Conservation (phyloP, 495 filamentous ascomycete species). For the Xylaria palmicola region DNA sequence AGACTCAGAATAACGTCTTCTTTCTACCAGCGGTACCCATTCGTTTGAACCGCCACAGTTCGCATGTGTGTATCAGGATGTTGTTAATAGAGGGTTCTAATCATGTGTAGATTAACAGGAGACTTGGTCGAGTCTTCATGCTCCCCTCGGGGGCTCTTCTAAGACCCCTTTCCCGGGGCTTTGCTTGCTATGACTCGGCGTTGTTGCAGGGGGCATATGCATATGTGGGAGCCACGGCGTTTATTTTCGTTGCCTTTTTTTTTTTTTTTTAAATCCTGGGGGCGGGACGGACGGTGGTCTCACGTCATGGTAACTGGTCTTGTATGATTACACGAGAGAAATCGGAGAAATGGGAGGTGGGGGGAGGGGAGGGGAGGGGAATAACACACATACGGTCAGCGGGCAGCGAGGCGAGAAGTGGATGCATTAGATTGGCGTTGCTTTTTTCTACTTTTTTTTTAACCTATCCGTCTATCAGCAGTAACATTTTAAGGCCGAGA, state of each 20-base stretch:
- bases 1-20: constrained; percentile 24
- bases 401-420: not conserved
- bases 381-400: not conserved
- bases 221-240: constrained; percentile 8
- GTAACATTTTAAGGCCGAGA: no score
- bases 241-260: not conserved
- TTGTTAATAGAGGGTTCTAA: not conserved
- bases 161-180: not conserved
- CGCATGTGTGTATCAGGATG: not conserved
- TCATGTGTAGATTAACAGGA: not conserved
- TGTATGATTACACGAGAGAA: constrained; percentile 26
- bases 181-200: not conserved
- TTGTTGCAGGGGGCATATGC: not conserved
- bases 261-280: no score
- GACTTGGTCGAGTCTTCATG: not conserved
- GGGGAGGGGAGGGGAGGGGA: no score
- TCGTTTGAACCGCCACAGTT: not conserved
- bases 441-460: no score
- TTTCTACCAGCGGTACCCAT: not conserved
- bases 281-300: not conserved
- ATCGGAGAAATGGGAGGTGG: no score
- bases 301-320: constrained; percentile 1
- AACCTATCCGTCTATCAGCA: no score
- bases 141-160: not conserved
- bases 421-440: constrained; percentile 38